phyloP scores from a whole-genome alignment of 768 basidiomycete species.

The Paxillus rubicundulus region DNA sequence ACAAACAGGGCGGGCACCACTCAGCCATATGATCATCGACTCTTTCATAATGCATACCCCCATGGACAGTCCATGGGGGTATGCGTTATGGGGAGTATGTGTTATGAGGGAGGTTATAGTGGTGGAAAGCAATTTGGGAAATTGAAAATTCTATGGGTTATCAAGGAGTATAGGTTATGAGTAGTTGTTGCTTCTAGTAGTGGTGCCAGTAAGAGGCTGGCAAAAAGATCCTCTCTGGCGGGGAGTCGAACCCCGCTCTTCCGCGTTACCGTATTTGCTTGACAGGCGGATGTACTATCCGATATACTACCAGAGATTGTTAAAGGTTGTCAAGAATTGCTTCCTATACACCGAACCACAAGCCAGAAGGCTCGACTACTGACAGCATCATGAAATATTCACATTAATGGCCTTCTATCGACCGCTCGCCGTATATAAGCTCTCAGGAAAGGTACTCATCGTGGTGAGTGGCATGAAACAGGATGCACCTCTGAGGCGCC shows the following conservation, averaged over 20 bases:
- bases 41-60: too few relatives aligned
- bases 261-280: conserved; percentile 28
- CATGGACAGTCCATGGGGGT: too few relatives aligned
- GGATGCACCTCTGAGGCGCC: not conserved
- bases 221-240: conserved; percentile 36
- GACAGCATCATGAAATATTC: not conserved
- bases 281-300: conserved; percentile 53
- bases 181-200: too few relatives aligned
- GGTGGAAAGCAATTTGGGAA: too few relatives aligned
- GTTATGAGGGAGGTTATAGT: too few relatives aligned
- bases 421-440: conserved; percentile 23
- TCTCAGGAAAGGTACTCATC: conserved; percentile 29
- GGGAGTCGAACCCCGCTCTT: conserved; percentile 46
- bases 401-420: conserved; percentile 36
- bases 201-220: too few relatives aligned
- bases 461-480: conserved; percentile 21
- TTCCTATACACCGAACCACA: not conserved
- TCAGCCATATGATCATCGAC: too few relatives aligned
- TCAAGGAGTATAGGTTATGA: too few relatives aligned
- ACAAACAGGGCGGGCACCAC: too few relatives aligned
- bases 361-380: not conserved
- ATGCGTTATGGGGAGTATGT: too few relatives aligned
- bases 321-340: not conserved
- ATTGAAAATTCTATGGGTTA: too few relatives aligned
- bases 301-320: conserved; percentile 47